These are phyloP conservation scores for Plantago ovata DNA, from an alignment of 257 asterid genomes.

Conservation along the genomic window DNA sequence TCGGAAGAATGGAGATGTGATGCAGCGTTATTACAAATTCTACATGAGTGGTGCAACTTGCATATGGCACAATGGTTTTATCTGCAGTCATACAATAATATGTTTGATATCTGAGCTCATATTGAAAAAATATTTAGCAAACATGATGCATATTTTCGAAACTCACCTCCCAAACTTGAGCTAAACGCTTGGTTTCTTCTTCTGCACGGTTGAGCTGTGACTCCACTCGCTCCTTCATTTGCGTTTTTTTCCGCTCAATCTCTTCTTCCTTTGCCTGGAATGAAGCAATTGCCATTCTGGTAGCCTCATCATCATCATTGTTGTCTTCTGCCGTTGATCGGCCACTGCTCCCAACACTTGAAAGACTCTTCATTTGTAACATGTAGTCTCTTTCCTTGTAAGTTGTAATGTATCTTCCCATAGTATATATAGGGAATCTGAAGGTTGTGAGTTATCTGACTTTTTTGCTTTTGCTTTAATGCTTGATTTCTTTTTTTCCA, in stretches of 20 bases:
- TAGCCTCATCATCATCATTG: conserved; percentile 53
- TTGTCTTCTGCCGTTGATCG: conserved; percentile 36
- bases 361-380: conserved; percentile 39
- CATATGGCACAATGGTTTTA: too few relatives aligned
- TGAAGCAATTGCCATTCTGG: conserved; percentile 50
- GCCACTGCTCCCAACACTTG: conserved; percentile 57
- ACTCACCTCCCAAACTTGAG: conserved; percentile 76
- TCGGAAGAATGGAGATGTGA: too few relatives aligned
- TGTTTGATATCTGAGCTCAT: too few relatives aligned
- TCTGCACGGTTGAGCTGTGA: conserved; percentile 79
- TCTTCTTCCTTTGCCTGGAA: conserved; percentile 72
- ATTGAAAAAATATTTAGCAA: neutral
- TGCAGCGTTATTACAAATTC: too few relatives aligned
- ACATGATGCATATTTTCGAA: neutral
- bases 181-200: conserved; percentile 61
- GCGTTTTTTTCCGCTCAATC: conserved; percentile 74
- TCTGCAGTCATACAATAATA: too few relatives aligned
- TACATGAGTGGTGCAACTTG: too few relatives aligned
- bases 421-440: conserved; percentile 1
- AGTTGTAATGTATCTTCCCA: conserved; percentile 12
- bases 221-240: conserved; percentile 61
- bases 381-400: neutral
- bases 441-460: conserved; percentile 18
- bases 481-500: conserved; percentile 24
- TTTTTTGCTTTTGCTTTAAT: conserved; percentile 64